These are phyloP conservation scores for Kodamaea kaohsiungensis DNA, from an alignment of 805 yeast genomes.

Conservation along the genomic window DNA sequence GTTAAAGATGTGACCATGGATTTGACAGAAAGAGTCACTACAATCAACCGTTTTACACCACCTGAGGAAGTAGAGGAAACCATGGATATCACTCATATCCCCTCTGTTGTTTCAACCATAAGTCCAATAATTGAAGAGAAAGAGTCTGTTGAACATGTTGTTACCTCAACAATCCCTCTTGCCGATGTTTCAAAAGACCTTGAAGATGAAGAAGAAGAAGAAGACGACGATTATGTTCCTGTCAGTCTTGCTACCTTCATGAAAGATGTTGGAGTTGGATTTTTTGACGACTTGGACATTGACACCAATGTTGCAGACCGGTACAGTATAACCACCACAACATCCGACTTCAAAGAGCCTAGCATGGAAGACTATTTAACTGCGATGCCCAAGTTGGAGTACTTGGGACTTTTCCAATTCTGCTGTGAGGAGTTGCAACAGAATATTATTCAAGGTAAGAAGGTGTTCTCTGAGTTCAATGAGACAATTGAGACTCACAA, in stretches of 20 bases:
- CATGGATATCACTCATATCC: slow-evolving; percentile 11
- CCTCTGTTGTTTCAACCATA: background rate
- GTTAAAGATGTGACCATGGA: background rate
- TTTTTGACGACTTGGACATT: slow-evolving; percentile 48
- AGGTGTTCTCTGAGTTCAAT: slow-evolving; percentile 47
- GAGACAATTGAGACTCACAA: slow-evolving; percentile 46
- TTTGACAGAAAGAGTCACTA: background rate
- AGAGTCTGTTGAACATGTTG: slow-evolving; percentile 2
- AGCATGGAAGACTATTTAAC: slow-evolving; percentile 35
- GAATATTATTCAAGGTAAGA: slow-evolving; percentile 51
- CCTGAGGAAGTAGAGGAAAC: slow-evolving; percentile 4
- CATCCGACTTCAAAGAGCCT: slow-evolving; percentile 11
- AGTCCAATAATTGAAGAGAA: background rate
- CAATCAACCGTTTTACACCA: background rate
- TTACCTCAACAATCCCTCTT: slow-evolving; percentile 31
- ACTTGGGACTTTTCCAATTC: slow-evolving; percentile 51
- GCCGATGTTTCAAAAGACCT: slow-evolving; percentile 15
- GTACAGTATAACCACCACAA: slow-evolving; percentile 20
- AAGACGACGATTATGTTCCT: slow-evolving; percentile 28
- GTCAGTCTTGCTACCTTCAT: slow-evolving; percentile 41
- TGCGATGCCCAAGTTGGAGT: slow-evolving; percentile 43
- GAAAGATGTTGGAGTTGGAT: slow-evolving; percentile 40
- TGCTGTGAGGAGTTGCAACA: slow-evolving; percentile 55
- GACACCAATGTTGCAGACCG: slow-evolving; percentile 26
- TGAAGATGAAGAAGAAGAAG: slow-evolving; percentile 17